Evolutionary conservation across 73 alveolate species (phyloP), one percentile per base, ranked within the genome.

Genomic region (Blepharisma stoltei): DNA sequence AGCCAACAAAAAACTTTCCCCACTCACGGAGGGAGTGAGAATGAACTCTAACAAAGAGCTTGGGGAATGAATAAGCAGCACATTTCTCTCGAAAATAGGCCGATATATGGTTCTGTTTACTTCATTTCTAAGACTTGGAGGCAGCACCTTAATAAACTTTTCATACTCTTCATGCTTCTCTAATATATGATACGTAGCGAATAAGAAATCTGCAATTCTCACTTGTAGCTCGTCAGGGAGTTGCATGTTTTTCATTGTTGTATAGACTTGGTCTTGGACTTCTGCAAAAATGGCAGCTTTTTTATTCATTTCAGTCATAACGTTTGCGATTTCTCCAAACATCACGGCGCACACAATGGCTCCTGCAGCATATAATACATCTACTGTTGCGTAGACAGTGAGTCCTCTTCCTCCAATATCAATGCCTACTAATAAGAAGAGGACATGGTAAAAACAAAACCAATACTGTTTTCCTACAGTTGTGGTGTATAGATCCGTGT

Each of bases 261-360:
- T 78, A 41, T 73, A 78, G n/a, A 90, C 89, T n/a, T 9, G 11
- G 5, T 44, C 45, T 9, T 69, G 27, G 20, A 71, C 66, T 49
- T 73, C 86, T n/a, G 76, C 66, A 44, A 80, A 81, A 7, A 32
- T 11, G 32, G 76, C 9, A 18, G 70, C 76, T 77, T 81, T 80
- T 27, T 60, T 50, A 14, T 80, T 71, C 67, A 85, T 54, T 38
- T 32, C 50, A 6, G 71, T 53, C 8, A 88, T 37, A 32, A 88
- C 37, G 23, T 80, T 83, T 4, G 92, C 89, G 9, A 88, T 49
- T 67, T 86, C 82, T 46, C 95, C 95, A 76, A 88, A 76, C 7
- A 88, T 80, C 45, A 60, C 77, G 7, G 95, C 92, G 52, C 73
- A 79, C 4, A 88, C 52, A n/a, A 88, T 54, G 6, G 92, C 84